Conservation (phyloP, 2,329 filamentous ascomycete genomes). For the Botrytis byssoidea region DNA sequence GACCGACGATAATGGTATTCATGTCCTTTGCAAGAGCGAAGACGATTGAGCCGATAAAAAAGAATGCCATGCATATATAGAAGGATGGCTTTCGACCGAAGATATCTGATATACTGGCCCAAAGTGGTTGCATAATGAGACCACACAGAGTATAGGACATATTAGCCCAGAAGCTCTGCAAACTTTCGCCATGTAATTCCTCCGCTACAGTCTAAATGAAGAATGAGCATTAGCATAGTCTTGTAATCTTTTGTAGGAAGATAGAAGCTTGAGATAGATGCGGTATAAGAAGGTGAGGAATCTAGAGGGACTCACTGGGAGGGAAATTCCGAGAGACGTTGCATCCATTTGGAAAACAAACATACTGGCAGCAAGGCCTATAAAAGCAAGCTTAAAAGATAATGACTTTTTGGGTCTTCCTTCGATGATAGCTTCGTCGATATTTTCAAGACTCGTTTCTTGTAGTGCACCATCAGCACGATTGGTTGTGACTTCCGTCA, state of each 20-base stretch:
- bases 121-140: conserved; percentile 64
- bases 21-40: conserved; percentile 47
- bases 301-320: not conserved
- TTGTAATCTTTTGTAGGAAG: not conserved
- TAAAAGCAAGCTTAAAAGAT: not conserved
- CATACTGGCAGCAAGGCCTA: not conserved
- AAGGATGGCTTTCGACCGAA: conserved; percentile 52
- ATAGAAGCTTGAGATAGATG: not conserved
- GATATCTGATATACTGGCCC: conserved; percentile 59
- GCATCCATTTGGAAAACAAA: not conserved
- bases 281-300: not conserved
- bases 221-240: not conserved
- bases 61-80: conserved; percentile 46
- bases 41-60: conserved; percentile 49
- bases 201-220: not conserved
- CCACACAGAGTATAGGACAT: conserved; percentile 65
- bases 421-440: not conserved
- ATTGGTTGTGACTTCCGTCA: not conserved
- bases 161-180: conserved; percentile 69
- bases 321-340: not conserved
- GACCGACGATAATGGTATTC: conserved; percentile 46
- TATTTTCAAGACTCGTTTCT: not conserved
- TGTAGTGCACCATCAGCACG: not conserved
- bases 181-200: conserved; percentile 48
- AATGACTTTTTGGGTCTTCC: not conserved